Conservation (phyloP, 768 basidiomycete species). For the Suillus cothurnatus region DNA sequence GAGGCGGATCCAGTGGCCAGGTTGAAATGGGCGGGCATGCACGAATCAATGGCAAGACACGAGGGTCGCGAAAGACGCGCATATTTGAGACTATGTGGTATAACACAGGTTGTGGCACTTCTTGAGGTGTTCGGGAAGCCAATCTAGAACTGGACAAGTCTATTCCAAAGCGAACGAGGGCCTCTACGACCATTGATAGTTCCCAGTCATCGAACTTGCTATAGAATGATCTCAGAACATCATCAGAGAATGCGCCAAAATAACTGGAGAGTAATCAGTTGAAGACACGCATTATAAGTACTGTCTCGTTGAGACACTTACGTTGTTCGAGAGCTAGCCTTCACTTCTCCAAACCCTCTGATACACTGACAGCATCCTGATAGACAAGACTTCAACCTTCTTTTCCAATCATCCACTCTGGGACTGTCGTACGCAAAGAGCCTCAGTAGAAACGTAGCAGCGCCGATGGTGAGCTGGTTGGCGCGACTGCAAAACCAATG, state of each 20-base stretch:
- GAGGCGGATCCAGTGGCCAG: slow-evolving; percentile 63
- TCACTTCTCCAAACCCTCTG: slow-evolving; percentile 62
- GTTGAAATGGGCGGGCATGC: slow-evolving; percentile 28
- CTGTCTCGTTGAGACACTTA: slow-evolving; percentile 46
- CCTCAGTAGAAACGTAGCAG: slow-evolving; percentile 81
- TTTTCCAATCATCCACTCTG: slow-evolving; percentile 65
- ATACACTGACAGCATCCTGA: slow-evolving; percentile 71
- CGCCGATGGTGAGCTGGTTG: slow-evolving; percentile 54
- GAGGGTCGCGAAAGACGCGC: slow-evolving; percentile 52
- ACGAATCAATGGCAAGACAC: slow-evolving; percentile 41
- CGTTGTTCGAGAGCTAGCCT: slow-evolving; percentile 67
- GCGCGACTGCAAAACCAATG: slow-evolving; percentile 87
- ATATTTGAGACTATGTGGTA: slow-evolving; percentile 69
- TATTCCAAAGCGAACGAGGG: slow-evolving; percentile 40
- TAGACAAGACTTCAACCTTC: slow-evolving; percentile 55
- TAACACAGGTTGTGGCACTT: slow-evolving; percentile 48
- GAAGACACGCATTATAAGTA: slow-evolving; percentile 12
- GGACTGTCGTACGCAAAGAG: slow-evolving; percentile 75
- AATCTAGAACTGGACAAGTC: slow-evolving; percentile 14
- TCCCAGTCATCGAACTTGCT: slow-evolving; percentile 69
- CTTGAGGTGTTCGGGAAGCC: neutral
- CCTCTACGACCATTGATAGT: slow-evolving; percentile 49
- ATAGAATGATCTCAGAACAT: slow-evolving; percentile 60
- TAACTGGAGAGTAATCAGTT: slow-evolving; percentile 50
- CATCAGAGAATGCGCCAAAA: slow-evolving; percentile 63